phyloP scores from a whole-genome alignment of 2,329 filamentous ascomycete species.

The Phialophora tarda region DNA sequence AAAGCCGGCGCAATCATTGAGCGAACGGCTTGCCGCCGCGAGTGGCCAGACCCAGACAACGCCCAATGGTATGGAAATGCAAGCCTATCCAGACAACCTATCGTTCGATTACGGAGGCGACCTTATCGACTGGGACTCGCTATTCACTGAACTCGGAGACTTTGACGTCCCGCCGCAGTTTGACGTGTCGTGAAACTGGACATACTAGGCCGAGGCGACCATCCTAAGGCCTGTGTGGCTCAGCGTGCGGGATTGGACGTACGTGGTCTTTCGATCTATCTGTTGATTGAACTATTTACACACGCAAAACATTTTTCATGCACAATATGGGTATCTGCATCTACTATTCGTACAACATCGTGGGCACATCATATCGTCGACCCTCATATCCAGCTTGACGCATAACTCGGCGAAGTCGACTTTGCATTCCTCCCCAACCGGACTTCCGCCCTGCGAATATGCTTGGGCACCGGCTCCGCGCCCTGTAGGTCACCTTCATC shows the following conservation, averaged over 20 bases:
- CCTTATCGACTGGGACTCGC: constrained; percentile 18
- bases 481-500: constrained; percentile 30
- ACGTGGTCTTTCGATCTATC: background rate
- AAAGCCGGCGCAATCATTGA: constrained; percentile 17
- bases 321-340: background rate
- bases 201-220: background rate
- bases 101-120: constrained; percentile 16
- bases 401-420: constrained; percentile 9
- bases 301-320: background rate
- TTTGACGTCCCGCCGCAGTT: constrained; percentile 18
- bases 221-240: background rate
- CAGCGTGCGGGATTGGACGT: background rate
- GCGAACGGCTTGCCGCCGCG: constrained; percentile 16
- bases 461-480: constrained; percentile 25
- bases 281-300: background rate
- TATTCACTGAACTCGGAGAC: constrained; percentile 16
- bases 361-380: background rate
- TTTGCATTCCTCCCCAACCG: constrained; percentile 22
- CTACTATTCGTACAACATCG: background rate
- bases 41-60: constrained; percentile 6
- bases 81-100: constrained; percentile 1
- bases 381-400: constrained; percentile 12
- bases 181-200: background rate
- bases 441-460: constrained; percentile 18
- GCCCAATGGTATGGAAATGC: background rate